phyloP scores from a whole-genome alignment of 2,329 filamentous ascomycete genomes.

The Ceratocystis ficicola region DNA sequence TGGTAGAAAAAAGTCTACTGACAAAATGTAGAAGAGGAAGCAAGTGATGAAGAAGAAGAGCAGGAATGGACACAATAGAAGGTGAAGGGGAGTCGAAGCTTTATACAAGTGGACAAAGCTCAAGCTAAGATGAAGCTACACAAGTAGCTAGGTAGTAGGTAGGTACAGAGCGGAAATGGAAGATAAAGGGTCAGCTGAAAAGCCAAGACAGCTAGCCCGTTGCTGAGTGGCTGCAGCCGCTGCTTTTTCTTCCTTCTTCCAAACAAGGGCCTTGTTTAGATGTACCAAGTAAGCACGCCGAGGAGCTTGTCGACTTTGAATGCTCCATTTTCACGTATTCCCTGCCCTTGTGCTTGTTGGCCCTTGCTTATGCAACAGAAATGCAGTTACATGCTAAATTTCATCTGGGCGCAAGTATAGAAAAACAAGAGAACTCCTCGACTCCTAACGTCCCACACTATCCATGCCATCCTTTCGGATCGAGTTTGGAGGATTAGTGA shows the following conservation, averaged over 20 bases:
- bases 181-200: constrained; percentile 5
- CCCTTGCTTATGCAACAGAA: constrained; percentile 7
- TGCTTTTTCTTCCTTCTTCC: not conserved
- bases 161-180: not conserved
- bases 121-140: too few species aligned
- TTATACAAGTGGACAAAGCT: not conserved
- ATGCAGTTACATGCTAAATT: not conserved
- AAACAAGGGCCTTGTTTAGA: not conserved
- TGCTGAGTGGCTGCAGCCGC: not conserved
- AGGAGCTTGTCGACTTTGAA: not conserved
- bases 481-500: constrained; percentile 1
- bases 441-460: not conserved
- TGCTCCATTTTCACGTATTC: not conserved
- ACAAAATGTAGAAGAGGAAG: not conserved
- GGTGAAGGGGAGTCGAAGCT: not conserved
- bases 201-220: not conserved
- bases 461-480: not conserved
- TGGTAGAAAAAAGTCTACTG: not conserved
- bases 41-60: constrained; percentile 2
- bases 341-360: not conserved
- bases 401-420: not conserved
- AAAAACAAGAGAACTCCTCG: constrained; percentile 7
- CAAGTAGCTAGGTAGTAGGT: not conserved
- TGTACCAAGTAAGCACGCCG: not conserved
- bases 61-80: not conserved